Percentiles rank a stretch among this genome's conserved stretches.
phyloP scores from a whole-genome alignment of 768 basidiomycete genomes.

The Coprinopsis sp. region DNA sequence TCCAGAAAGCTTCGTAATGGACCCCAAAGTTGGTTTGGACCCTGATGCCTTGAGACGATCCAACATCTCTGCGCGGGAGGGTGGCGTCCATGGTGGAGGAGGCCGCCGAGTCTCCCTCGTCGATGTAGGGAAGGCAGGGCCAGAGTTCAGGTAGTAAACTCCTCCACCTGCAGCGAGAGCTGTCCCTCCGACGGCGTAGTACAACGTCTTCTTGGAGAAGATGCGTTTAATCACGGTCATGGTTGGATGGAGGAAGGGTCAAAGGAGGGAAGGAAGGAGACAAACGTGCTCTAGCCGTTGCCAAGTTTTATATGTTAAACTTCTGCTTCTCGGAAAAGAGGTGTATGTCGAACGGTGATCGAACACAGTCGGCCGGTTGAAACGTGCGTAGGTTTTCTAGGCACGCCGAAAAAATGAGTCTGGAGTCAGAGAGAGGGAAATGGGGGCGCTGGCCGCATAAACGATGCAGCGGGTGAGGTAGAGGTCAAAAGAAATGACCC shows the following conservation, averaged over 20 bases:
- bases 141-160: conserved; percentile 72
- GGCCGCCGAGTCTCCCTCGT: conserved; percentile 66
- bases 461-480: no score
- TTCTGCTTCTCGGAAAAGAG: neutral
- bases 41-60: conserved; percentile 47
- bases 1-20: neutral
- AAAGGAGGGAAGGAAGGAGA: neutral
- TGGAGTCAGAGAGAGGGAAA: no score
- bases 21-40: neutral
- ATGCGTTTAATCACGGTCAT: conserved; percentile 36
- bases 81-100: conserved; percentile 77
- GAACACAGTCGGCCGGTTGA: neutral
- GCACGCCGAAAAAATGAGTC: no score
- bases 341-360: neutral
- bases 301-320: no score
- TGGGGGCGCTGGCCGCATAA: no score
- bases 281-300: neutral
- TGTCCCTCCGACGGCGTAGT: conserved; percentile 49
- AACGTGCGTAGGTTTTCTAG: neutral
- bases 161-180: conserved; percentile 51
- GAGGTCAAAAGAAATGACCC: no score
- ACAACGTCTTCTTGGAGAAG: conserved; percentile 54
- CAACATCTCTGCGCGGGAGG: conserved; percentile 63
- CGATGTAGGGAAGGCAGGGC: conserved; percentile 60
- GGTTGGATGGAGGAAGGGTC: neutral